phyloP scores from a whole-genome alignment of 495 filamentous ascomycete genomes.

The Hapsidospora chrysogenum region DNA sequence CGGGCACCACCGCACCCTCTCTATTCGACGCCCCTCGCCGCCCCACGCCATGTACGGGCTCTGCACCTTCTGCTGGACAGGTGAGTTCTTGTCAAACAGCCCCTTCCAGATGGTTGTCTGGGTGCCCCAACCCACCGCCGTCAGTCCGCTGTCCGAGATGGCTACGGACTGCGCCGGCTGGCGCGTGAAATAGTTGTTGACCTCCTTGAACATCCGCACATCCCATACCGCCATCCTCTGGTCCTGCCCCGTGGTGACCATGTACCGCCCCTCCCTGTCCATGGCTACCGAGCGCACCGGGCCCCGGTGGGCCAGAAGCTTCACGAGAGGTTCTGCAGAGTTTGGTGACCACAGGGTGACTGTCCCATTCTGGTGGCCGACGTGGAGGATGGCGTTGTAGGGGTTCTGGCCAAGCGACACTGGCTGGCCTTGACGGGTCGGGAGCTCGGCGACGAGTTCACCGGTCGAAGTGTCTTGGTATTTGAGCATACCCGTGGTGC shows the following conservation, averaged over 20 bases:
- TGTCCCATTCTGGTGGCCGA: conserved; percentile 85
- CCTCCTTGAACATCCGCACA: conserved; percentile 81
- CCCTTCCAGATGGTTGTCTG: conserved; percentile 79
- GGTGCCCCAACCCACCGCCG: conserved; percentile 85
- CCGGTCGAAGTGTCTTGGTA: conserved; percentile 94
- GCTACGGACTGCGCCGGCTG: conserved; percentile 70
- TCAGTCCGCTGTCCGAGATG: conserved; percentile 75
- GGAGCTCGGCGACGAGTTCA: conserved; percentile 62
- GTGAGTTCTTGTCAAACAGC: conserved; percentile 50
- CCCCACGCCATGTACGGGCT: conserved; percentile 90
- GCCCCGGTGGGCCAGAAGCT: conserved; percentile 83
- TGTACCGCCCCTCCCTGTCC: conserved; percentile 83
- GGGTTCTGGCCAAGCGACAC: conserved; percentile 77
- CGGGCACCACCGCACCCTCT: conserved; percentile 78
- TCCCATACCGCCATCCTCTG: conserved; percentile 91
- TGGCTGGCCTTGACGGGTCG: conserved; percentile 69
- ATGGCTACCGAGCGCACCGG: conserved; percentile 79
- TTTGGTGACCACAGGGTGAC: conserved; percentile 97
- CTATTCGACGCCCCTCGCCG: conserved; percentile 66
- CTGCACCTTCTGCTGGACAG: conserved; percentile 61
- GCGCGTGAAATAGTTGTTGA: conserved; percentile 77
- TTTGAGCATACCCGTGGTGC: conserved; percentile 71
- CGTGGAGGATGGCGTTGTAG: conserved; percentile 77
- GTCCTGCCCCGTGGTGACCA: conserved; percentile 88
- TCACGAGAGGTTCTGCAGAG: conserved; percentile 67